Evolutionary conservation across 2,329 filamentous ascomycete genomes (phyloP).

Genomic region (Pezicula neosporulosa): DNA sequence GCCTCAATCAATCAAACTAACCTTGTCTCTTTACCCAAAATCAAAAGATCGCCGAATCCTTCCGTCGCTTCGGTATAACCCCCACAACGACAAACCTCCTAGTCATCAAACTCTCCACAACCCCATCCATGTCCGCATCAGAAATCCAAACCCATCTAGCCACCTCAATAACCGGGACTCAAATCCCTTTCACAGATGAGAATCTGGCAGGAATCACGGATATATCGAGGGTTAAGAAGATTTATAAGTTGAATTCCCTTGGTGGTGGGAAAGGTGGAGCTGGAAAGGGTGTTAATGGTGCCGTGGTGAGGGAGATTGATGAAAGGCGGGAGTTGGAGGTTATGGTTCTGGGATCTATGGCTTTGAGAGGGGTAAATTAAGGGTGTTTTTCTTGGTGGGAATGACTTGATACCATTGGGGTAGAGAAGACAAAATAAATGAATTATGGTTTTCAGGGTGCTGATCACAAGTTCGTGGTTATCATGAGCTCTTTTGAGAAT

Average conservation of each 20-base stretch:
- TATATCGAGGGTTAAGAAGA: conserved; percentile 69
- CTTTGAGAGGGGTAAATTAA: conserved; percentile 56
- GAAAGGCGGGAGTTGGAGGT: conserved; percentile 59
- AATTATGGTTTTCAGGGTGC: not conserved
- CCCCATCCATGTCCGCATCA: conserved; percentile 42
- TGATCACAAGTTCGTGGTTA: too few relatives aligned
- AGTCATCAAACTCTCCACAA: conserved; percentile 71
- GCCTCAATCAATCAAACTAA: not conserved
- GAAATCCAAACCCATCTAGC: conserved; percentile 56
- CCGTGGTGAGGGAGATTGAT: conserved; percentile 31
- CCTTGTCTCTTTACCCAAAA: not conserved
- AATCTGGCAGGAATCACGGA: conserved; percentile 60
- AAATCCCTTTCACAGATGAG: conserved; percentile 58
- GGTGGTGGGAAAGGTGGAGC: conserved; percentile 4
- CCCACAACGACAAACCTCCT: conserved; percentile 70
- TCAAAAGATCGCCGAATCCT: conserved; percentile 80
- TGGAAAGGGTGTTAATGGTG: conserved; percentile 12
- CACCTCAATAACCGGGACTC: conserved; percentile 57
- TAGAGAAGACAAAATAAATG: not conserved
- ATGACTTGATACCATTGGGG: not conserved
- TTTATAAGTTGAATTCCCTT: conserved; percentile 73
- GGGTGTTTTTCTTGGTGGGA: not conserved
- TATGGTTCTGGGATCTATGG: conserved; percentile 73
- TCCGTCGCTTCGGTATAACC: conserved; percentile 80
- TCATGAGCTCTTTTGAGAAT: too few relatives aligned